Evolutionary conservation across 1,139 yeast genomes (phyloP).

Genomic region (Geotrichum europaeum): DNA sequence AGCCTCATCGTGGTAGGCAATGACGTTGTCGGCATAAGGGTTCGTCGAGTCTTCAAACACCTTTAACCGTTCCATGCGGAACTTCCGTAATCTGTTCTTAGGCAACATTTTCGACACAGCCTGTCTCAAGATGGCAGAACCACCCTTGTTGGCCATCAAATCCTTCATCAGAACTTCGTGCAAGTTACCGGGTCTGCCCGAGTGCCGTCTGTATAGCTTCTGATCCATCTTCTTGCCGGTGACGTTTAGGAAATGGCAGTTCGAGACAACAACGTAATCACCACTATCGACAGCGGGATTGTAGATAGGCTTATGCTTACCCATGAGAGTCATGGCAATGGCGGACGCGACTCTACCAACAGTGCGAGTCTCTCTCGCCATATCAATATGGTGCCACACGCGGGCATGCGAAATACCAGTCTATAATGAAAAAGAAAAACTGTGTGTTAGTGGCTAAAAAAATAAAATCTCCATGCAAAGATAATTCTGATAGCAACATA

Average conservation of each 20-base stretch:
- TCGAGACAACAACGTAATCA: slow-evolving; percentile 94
- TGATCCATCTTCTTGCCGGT: slow-evolving; percentile 81
- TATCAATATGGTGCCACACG: slow-evolving; percentile 93
- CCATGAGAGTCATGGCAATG: slow-evolving; percentile 82
- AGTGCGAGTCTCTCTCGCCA: slow-evolving; percentile 76
- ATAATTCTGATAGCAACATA: slow-evolving; percentile 18
- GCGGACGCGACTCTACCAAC: slow-evolving; percentile 88
- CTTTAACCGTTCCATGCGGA: slow-evolving; percentile 76
- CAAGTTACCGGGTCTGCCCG: slow-evolving; percentile 84
- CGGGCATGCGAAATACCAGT: slow-evolving; percentile 75
- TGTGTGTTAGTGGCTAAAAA: neutral
- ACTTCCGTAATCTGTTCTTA: slow-evolving; percentile 74
- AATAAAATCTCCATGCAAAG: neutral
- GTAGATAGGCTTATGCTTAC: slow-evolving; percentile 85
- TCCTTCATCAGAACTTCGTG: slow-evolving; percentile 78
- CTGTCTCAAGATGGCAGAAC: slow-evolving; percentile 68
- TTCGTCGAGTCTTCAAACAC: slow-evolving; percentile 82
- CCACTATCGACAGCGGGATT: slow-evolving; percentile 80
- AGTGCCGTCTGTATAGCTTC: slow-evolving; percentile 87
- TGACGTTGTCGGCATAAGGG: slow-evolving; percentile 75
- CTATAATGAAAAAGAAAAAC: slow-evolving; percentile 22
- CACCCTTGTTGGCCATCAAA: slow-evolving; percentile 73
- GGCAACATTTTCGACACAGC: slow-evolving; percentile 98
- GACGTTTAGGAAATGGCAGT: slow-evolving; percentile 71
- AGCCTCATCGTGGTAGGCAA: slow-evolving; percentile 78